Conservation (phyloP, 257 asterid species). For the Petunia axillaris region DNA sequence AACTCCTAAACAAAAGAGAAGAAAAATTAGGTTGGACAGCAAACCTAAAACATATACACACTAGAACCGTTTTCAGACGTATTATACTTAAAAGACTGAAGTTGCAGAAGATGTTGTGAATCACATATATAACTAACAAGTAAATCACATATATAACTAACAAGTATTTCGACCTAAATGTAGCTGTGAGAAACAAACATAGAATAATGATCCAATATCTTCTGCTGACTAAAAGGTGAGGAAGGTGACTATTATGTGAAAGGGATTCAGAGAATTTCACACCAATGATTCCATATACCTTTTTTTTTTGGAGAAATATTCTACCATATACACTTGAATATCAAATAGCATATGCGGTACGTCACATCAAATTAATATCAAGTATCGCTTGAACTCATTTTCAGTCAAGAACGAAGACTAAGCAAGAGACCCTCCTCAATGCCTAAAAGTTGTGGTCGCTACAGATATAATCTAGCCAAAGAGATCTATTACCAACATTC, state of each 20-base stretch:
- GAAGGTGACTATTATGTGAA: neutral
- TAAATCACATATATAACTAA: neutral
- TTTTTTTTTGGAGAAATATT: too few relatives aligned
- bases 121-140: neutral
- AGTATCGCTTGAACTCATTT: neutral
- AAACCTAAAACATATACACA: neutral
- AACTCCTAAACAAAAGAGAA: slow-evolving; percentile 33
- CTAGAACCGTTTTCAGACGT: neutral
- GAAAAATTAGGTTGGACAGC: slow-evolving; percentile 18
- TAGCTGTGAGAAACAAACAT: neutral
- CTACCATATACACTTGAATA: neutral
- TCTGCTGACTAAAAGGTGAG: neutral
- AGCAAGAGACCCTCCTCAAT: neutral
- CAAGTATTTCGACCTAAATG: neutral
- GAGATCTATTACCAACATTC: neutral
- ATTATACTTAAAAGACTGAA: neutral
- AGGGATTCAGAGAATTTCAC: too few relatives aligned
- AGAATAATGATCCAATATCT: neutral
- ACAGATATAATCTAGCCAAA: neutral
- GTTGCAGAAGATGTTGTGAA: neutral
- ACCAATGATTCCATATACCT: neutral
- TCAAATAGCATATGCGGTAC: neutral
- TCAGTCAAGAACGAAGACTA: neutral
- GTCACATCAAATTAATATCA: neutral
- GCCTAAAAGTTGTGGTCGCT: neutral